Conservation (phyloP, 148 eudicot genomes). For the Vaccinium vitisidaea region DNA sequence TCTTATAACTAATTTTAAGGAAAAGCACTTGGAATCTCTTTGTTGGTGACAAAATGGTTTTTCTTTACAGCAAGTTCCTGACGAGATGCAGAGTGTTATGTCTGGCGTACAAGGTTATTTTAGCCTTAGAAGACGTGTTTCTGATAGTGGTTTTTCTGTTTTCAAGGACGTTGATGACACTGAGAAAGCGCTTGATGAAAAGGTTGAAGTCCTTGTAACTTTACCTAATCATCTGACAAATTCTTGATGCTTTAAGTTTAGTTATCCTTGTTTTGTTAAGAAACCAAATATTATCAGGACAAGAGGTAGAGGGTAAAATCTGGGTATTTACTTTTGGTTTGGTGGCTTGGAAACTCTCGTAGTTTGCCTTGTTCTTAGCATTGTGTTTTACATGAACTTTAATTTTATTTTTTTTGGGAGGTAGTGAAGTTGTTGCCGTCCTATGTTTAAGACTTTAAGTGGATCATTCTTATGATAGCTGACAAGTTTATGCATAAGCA, state of each 20-base stretch:
- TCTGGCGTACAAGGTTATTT: conserved; percentile 86
- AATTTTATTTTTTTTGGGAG: not conserved
- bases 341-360: conserved; percentile 8
- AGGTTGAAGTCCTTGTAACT: conserved; percentile 39
- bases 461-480: not conserved
- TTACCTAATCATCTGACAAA: not conserved
- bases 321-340: not conserved
- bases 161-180: conserved; percentile 50
- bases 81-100: conserved; percentile 88
- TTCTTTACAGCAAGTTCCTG: conserved; percentile 90
- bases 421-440: not conserved
- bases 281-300: not conserved
- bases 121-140: conserved; percentile 68
- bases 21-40: not conserved
- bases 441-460: not conserved
- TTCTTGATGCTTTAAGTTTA: conserved; percentile 2
- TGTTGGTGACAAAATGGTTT: conserved; percentile 21
- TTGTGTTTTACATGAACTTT: not conserved
- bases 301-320: conserved; percentile 8
- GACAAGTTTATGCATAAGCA: not conserved
- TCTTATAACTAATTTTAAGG: not conserved
- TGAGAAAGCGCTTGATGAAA: conserved; percentile 46
- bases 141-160: conserved; percentile 70
- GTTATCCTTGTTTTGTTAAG: conserved; percentile 3
- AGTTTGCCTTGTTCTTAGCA: not conserved